These are phyloP conservation scores for Fabrea salina DNA, from an alignment of 169 alveolate species.

Conservation along the genomic window DNA sequence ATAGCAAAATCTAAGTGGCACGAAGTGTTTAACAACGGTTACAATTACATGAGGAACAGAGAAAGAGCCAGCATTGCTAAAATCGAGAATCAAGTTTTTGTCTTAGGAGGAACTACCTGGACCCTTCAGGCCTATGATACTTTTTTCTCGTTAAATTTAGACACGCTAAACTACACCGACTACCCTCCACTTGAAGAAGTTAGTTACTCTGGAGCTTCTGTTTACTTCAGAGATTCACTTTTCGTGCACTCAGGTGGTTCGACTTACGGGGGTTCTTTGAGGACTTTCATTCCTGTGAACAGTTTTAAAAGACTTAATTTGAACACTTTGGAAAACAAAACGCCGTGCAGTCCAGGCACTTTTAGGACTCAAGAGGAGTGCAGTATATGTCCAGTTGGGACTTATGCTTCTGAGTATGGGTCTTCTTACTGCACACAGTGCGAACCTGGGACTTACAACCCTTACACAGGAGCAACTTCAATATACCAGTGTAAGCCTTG, in stretches of 20 bases:
- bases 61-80: background rate
- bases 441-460: background rate
- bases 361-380: background rate
- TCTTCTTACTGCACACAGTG: background rate
- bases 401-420: background rate
- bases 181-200: too few species aligned
- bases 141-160: background rate
- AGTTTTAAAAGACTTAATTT: background rate
- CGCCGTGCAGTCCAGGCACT: slow-evolving; percentile 27
- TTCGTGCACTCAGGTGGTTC: slow-evolving; percentile 11
- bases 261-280: background rate
- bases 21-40: too few species aligned
- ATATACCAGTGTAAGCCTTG: slow-evolving; percentile 10
- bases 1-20: too few species aligned
- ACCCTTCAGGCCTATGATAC: background rate
- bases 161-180: background rate
- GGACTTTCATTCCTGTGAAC: background rate
- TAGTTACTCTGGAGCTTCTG: background rate
- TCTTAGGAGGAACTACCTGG: background rate
- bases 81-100: background rate
- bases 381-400: background rate
- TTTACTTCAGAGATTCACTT: background rate
- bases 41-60: background rate
- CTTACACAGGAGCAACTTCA: background rate
- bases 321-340: background rate